These are phyloP conservation scores for Bothriochloa decipiens DNA, from an alignment of 176 grass and related monocot genomes.

Conservation along the genomic window DNA sequence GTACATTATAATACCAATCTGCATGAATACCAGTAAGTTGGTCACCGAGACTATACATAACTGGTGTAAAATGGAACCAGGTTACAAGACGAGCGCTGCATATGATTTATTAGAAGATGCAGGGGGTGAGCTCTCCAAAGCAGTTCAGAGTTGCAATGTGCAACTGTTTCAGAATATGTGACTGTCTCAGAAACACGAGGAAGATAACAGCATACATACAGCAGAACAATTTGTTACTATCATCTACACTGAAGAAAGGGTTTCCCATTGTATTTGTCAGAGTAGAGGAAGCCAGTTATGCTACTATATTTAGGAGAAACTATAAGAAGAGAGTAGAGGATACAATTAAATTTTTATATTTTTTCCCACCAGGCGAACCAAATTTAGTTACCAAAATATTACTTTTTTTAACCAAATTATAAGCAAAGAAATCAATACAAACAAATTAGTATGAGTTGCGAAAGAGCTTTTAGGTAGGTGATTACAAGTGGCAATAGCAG, in stretches of 20 bases:
- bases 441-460: slow-evolving; percentile 15
- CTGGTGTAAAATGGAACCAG: neutral
- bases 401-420: slow-evolving; percentile 16
- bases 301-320: neutral
- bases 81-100: neutral
- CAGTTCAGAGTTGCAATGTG: neutral
- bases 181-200: neutral
- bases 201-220: neutral
- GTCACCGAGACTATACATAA: neutral
- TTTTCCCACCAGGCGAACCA: neutral
- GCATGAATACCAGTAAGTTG: slow-evolving; percentile 27
- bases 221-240: slow-evolving; percentile 9
- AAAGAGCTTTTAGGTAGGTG: slow-evolving; percentile 24
- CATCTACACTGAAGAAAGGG: neutral
- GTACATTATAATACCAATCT: slow-evolving; percentile 99
- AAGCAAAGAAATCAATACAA: slow-evolving; percentile 4
- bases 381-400: neutral
- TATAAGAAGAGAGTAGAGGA: slow-evolving; percentile 13
- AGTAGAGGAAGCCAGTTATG: slow-evolving; percentile 15
- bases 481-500: slow-evolving; percentile 5
- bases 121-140: neutral
- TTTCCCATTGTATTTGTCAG: neutral
- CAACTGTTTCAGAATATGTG: slow-evolving; percentile 11
- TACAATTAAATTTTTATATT: neutral
- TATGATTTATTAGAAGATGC: neutral